These are phyloP conservation scores for Quercus robur DNA, from an alignment of 306 rosid species.

Conservation along the genomic window DNA sequence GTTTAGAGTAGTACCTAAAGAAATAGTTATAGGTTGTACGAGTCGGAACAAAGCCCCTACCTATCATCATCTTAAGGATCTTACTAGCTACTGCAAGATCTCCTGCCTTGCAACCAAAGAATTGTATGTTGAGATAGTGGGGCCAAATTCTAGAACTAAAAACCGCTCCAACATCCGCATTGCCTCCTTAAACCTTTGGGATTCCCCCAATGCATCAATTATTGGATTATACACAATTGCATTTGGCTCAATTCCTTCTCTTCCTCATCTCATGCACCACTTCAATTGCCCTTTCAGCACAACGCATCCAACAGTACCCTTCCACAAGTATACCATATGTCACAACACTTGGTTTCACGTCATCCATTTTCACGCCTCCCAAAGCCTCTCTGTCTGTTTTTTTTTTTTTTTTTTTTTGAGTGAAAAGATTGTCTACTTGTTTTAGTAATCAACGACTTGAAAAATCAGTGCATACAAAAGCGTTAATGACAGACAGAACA, in stretches of 20 bases:
- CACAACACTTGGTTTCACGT: conserved; percentile 67
- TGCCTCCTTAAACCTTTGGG: conserved; percentile 76
- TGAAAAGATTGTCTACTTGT: too few relatives aligned
- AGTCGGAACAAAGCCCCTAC: conserved; percentile 60
- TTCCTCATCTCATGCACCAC: conserved; percentile 65
- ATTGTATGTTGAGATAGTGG: conserved; percentile 78
- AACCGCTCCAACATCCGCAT: conserved; percentile 84
- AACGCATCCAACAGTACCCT: conserved; percentile 84
- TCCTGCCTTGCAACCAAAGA: conserved; percentile 70
- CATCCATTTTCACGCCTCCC: conserved; percentile 70
- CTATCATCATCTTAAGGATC: conserved; percentile 79
- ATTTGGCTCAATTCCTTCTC: conserved; percentile 67
- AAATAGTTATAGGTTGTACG: conserved; percentile 85
- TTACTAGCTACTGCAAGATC: conserved; percentile 77
- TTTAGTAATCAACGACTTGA: too few relatives aligned
- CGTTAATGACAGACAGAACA: too few relatives aligned
- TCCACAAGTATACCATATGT: conserved; percentile 91
- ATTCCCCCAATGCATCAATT: conserved; percentile 78
- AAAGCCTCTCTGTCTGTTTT: conserved; percentile 55
- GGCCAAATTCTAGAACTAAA: conserved; percentile 66
- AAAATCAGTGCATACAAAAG: too few relatives aligned
- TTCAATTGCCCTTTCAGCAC: conserved; percentile 62
- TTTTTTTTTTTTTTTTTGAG: too few relatives aligned
- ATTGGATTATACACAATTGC: conserved; percentile 79
- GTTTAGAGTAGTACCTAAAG: conserved; percentile 72